Evolutionary conservation across 805 yeast genomes (phyloP).

Genomic region (Spathaspora arborariae): DNA sequence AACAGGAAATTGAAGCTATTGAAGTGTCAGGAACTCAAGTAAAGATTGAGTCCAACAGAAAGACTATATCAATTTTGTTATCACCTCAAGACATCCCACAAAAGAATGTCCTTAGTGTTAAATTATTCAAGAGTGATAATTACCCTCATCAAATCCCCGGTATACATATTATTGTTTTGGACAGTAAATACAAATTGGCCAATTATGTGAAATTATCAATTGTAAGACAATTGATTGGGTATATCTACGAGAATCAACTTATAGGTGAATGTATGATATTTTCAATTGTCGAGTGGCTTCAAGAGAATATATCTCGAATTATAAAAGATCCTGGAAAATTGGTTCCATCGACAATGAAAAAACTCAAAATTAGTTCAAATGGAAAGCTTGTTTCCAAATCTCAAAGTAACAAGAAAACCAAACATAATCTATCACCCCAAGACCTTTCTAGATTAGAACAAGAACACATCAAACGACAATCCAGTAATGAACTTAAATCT

Average conservation of each 20-base stretch:
- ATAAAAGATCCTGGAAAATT: constrained; percentile 77
- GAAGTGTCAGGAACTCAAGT: constrained; percentile 44
- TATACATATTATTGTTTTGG: constrained; percentile 44
- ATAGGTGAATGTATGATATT: constrained; percentile 71
- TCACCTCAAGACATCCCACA: constrained; percentile 15
- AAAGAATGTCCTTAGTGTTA: constrained; percentile 17
- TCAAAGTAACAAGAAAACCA: not conserved
- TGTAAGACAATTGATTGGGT: constrained; percentile 42
- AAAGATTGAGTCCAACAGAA: constrained; percentile 29
- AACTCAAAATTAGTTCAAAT: constrained; percentile 9
- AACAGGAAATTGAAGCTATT: constrained; percentile 70
- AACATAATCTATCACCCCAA: not conserved
- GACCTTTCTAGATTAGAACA: not conserved
- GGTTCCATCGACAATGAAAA: constrained; percentile 6
- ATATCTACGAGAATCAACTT: constrained; percentile 39
- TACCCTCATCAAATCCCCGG: constrained; percentile 77
- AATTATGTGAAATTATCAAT: constrained; percentile 65
- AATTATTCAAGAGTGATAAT: constrained; percentile 22
- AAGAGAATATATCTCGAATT: constrained; percentile 53
- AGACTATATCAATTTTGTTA: constrained; percentile 13
- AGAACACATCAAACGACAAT: not conserved
- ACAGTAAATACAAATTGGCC: constrained; percentile 52
- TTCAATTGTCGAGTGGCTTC: constrained; percentile 74
- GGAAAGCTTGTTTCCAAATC: not conserved
- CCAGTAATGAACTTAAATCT: constrained; percentile 24